Percentiles rank a stretch among this genome's conserved stretches.
These are phyloP conservation scores for Conoideocrella luteorostrata DNA, from an alignment of 2,329 filamentous ascomycete genomes.

Conservation along the genomic window DNA sequence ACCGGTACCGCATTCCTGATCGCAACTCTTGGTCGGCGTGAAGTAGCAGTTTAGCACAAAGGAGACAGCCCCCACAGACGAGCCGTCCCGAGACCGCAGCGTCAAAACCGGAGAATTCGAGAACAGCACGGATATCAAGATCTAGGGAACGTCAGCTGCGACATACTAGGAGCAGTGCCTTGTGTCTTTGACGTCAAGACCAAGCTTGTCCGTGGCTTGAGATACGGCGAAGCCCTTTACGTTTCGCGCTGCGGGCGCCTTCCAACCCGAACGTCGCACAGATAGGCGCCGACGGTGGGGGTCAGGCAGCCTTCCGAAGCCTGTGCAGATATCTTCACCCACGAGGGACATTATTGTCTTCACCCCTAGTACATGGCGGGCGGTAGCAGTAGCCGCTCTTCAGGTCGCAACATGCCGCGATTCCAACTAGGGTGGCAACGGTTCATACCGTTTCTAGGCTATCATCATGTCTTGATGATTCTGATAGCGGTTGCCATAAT, in stretches of 20 bases:
- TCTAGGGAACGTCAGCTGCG: not conserved
- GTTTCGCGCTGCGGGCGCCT: slow-evolving; percentile 4
- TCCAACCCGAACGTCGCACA: slow-evolving; percentile 7
- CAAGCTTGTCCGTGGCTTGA: not conserved
- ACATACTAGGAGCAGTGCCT: not conserved
- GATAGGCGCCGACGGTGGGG: not conserved
- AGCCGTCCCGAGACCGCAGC: slow-evolving; percentile 6
- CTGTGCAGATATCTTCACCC: not conserved
- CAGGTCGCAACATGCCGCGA: slow-evolving; percentile 23
- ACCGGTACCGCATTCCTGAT: slow-evolving; percentile 3
- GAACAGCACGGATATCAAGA: not conserved
- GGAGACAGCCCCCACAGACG: not conserved
- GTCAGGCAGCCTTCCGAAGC: slow-evolving; percentile 3
- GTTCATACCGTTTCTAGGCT: slow-evolving; percentile 63
- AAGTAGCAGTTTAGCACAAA: not conserved
- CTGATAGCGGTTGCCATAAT: slow-evolving; percentile 91
- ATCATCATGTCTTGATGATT: slow-evolving; percentile 92
- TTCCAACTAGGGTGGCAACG: slow-evolving; percentile 51
- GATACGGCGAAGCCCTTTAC: not conserved
- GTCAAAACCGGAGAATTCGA: not conserved
- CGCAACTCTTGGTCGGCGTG: too few species aligned
- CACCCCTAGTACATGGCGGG: slow-evolving; percentile 10
- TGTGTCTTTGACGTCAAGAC: not conserved
- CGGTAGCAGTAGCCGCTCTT: slow-evolving; percentile 16
- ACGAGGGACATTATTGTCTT: not conserved